Conservation (phyloP, 1,284 basidiomycete species). For the Pseudozyma pruni region DNA sequence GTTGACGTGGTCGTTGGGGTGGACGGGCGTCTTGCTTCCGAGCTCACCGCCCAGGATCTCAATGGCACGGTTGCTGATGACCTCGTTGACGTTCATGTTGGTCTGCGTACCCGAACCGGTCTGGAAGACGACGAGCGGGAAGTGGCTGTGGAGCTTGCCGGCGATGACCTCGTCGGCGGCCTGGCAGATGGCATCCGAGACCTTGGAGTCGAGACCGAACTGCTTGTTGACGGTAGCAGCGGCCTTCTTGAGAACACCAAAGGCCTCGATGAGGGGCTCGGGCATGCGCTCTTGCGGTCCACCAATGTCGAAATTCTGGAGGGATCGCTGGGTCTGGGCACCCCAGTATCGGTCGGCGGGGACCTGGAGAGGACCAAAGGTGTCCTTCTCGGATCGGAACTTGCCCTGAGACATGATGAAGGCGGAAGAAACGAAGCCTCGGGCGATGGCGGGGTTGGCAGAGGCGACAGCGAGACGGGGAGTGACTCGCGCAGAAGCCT, state of each 20-base stretch:
- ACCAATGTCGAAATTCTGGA: constrained; percentile 99
- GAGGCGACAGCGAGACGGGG: constrained; percentile 35
- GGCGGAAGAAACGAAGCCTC: constrained; percentile 39
- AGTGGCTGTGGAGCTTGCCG: constrained; percentile 84
- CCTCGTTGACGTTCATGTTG: constrained; percentile 99
- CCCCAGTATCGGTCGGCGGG: constrained; percentile 97
- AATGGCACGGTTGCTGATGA: constrained; percentile 98
- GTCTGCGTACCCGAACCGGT: constrained; percentile 99
- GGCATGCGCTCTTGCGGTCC: constrained; percentile 92
- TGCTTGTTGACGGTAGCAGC: constrained; percentile 89
- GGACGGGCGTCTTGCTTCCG: constrained; percentile 95
- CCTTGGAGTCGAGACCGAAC: constrained; percentile 89
- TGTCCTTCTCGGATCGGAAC: constrained; percentile 72
- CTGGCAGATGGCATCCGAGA: constrained; percentile 87
- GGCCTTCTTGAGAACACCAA: constrained; percentile 97
- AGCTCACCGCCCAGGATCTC: constrained; percentile 94
- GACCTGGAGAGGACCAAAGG: constrained; percentile 91
- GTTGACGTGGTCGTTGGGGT: constrained; percentile 99
- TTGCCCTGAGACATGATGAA: constrained; percentile 46
- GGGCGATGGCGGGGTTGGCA: constrained; percentile 20
- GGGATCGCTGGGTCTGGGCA: constrained; percentile 95
- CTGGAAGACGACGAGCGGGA: constrained; percentile 98
- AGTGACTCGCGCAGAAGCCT: constrained; percentile 36
- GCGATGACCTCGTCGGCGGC: constrained; percentile 98
- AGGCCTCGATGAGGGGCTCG: constrained; percentile 93